phyloP scores from a whole-genome alignment of 1,284 basidiomycete species.

The Kwoniella shivajii region DNA sequence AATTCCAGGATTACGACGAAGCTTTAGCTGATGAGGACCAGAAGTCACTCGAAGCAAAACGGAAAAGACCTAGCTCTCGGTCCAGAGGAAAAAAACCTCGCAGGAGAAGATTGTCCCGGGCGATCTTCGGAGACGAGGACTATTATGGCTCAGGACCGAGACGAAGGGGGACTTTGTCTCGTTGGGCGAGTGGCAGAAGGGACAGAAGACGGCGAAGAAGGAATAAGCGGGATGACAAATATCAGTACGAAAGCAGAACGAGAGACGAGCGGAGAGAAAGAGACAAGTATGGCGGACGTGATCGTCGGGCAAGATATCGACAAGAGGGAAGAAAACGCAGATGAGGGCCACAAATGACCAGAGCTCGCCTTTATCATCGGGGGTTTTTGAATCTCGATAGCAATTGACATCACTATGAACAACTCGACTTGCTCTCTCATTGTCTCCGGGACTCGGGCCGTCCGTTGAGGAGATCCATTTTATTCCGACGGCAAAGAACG shows the following conservation, averaged over 20 bases:
- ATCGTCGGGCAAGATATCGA: too few relatives aligned
- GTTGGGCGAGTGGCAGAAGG: not conserved
- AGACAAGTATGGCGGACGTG: too few relatives aligned
- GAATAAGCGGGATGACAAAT: not conserved
- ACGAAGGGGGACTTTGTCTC: not conserved
- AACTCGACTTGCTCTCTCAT: too few relatives aligned
- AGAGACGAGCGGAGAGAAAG: not conserved
- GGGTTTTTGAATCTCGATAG: too few relatives aligned
- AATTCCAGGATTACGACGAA: constrained; percentile 17
- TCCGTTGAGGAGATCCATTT: too few relatives aligned
- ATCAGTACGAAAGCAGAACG: not conserved
- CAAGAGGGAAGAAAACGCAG: too few relatives aligned
- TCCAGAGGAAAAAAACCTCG: not conserved
- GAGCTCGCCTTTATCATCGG: too few relatives aligned
- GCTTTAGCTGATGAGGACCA: constrained; percentile 5
- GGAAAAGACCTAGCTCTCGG: not conserved
- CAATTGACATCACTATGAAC: too few relatives aligned
- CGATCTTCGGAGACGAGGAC: not conserved
- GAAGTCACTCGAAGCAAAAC: not conserved
- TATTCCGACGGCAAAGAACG: too few relatives aligned
- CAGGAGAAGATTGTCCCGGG: not conserved
- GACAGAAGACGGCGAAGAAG: not conserved
- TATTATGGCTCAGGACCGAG: not conserved
- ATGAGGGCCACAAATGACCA: too few relatives aligned
- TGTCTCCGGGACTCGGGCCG: too few relatives aligned